Base-by-base conservation (phyloP, 192 early-diverging fungal genomes). In the Endogone sp. region DNA sequence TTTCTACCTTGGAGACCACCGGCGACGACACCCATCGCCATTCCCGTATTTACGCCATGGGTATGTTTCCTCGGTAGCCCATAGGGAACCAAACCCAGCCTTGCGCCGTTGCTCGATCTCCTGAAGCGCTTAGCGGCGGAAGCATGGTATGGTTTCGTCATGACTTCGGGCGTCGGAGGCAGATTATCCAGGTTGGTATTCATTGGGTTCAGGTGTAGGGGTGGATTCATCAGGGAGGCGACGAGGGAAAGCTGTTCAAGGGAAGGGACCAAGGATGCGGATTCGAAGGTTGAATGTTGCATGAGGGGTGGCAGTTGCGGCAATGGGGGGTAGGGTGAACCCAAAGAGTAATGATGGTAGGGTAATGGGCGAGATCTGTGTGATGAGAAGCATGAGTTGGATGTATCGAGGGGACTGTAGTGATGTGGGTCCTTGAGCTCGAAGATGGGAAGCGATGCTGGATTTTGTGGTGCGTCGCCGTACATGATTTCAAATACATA, bases 401-500 rank as follows among this genome's bases (percentile, higher is more conserved):
- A 61, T n/a, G n/a, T n/a, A n/a, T n/a, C n/a, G 8, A 3, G 63
- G 29, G 49, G 0, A n/a, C n/a, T 60, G 59, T 10, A 60, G 59
- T 10, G 4, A n/a, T 28, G 23, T 11, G 71, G 61, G 23, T 71
- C 70, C 60, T 79, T 79, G 4, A 79, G 65, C 61, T 74, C 72
- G 2, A 71, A 63, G 61, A 71, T 62, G 2, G 76, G 65, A 4
- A 68, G 37, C 3, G 67, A 26, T 26, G 68, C 24, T n/a, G 65
- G 63, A 11, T 63, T 55, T 13, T 67, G 61, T 23, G 30, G 29
- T 20, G 60, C 56, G 62, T 71, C 77, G 22, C 66, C 56, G 26
- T 71, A 79, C 69, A 75, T 71, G 3, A 79, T 71, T 56, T 79
- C 77, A 71, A 79, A 79, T 9, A 79, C 70, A 27, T 71, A 79